These are phyloP conservation scores for Pyrenopolyporus hunteri DNA, from an alignment of 495 filamentous ascomycete species.

Conservation along the genomic window DNA sequence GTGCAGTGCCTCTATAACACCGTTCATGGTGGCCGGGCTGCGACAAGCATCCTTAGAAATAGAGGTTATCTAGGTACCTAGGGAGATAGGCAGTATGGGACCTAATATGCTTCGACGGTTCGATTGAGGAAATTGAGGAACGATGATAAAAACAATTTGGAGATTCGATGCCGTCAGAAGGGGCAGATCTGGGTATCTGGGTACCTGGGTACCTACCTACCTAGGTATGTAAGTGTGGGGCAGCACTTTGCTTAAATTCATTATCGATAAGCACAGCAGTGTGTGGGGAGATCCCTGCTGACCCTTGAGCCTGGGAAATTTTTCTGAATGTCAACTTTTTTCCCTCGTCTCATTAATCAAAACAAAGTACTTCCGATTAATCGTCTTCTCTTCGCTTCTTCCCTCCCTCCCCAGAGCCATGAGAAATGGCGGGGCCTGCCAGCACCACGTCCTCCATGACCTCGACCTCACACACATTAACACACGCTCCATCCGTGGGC, in stretches of 20 bases:
- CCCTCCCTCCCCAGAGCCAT: not conserved
- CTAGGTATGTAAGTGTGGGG: slow-evolving; percentile 3
- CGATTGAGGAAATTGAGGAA: not conserved
- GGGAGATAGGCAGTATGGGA: not conserved
- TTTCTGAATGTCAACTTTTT: slow-evolving; percentile 27
- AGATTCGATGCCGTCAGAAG: slow-evolving; percentile 20
- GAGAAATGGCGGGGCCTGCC: slow-evolving; percentile 53
- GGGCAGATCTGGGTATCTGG: too few species aligned
- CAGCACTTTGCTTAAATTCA: not conserved
- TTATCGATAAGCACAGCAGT: slow-evolving; percentile 28
- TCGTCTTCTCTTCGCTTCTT: too few species aligned
- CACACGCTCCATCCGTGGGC: slow-evolving; percentile 47
- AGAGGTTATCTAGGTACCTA: slow-evolving; percentile 2
- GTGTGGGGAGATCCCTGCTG: slow-evolving; percentile 12
- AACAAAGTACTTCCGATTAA: not conserved
- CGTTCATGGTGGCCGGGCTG: slow-evolving; percentile 64
- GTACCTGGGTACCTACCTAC: too few species aligned
- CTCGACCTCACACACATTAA: slow-evolving; percentile 62
- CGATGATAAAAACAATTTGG: not conserved
- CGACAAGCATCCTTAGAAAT: slow-evolving; percentile 30
- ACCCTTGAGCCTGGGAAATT: slow-evolving; percentile 35
- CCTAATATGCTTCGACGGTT: too few species aligned
- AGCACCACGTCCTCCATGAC: slow-evolving; percentile 61
- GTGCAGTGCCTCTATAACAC: slow-evolving; percentile 92
- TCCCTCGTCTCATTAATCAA: slow-evolving; percentile 8